phyloP scores from a whole-genome alignment of 441 rosid species.

The Pelargonium fulgidum region DNA sequence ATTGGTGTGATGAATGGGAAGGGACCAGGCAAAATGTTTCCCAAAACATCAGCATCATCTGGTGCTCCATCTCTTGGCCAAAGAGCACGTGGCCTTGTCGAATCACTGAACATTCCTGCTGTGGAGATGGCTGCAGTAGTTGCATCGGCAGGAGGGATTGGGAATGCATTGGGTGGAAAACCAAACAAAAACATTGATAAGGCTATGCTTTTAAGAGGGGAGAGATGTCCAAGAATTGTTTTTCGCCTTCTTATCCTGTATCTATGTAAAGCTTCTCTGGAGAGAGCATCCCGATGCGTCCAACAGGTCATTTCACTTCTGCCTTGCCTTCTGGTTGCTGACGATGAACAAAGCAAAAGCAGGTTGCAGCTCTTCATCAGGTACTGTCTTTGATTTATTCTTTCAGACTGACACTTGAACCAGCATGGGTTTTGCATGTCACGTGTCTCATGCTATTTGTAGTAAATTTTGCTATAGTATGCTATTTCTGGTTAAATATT shows the following conservation, averaged over 20 bases:
- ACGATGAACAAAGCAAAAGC: conserved; percentile 92
- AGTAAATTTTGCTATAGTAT: background rate
- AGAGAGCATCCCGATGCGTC: conserved; percentile 89
- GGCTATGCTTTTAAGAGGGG: conserved; percentile 96
- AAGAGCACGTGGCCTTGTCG: conserved; percentile 97
- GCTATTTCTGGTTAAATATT: conserved; percentile 5
- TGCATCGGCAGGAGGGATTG: conserved; percentile 86
- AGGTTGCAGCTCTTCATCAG: conserved; percentile 93
- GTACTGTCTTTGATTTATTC: conserved; percentile 28
- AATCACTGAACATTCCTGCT: conserved; percentile 94
- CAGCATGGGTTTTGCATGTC: background rate
- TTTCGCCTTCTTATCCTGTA: conserved; percentile 81
- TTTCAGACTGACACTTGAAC: background rate
- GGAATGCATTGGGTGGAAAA: conserved; percentile 87
- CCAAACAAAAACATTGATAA: conserved; percentile 74
- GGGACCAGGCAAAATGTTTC: conserved; percentile 66
- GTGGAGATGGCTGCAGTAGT: conserved; percentile 99
- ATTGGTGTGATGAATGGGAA: conserved; percentile 81
- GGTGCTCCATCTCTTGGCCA: conserved; percentile 85
- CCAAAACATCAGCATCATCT: conserved; percentile 32
- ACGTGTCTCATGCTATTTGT: background rate
- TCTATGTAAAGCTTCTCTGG: conserved; percentile 78
- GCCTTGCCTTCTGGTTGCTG: conserved; percentile 69
- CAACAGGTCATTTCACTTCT: conserved; percentile 78
- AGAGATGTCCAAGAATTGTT: conserved; percentile 87